Conservation (phyloP, 2,329 filamentous ascomycete species). For the Exophiala mesophila region DNA sequence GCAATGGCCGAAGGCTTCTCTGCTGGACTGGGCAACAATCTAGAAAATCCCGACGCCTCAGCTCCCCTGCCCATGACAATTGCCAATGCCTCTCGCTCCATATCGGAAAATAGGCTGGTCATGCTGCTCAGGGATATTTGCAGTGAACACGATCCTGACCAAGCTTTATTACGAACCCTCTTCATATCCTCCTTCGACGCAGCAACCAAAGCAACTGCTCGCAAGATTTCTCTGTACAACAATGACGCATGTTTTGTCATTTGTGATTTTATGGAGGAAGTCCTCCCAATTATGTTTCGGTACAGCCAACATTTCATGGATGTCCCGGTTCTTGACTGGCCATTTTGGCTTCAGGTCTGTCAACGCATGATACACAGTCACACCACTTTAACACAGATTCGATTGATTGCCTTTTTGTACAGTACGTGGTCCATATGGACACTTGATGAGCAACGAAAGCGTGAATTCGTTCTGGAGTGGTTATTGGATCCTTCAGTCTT, state of each 20-base stretch:
- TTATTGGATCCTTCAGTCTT: slow-evolving; percentile 71
- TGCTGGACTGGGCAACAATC: slow-evolving; percentile 57
- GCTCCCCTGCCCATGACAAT: slow-evolving; percentile 60
- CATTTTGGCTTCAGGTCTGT: slow-evolving; percentile 80
- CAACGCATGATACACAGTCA: slow-evolving; percentile 74
- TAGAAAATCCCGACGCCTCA: slow-evolving; percentile 62
- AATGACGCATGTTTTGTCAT: slow-evolving; percentile 80
- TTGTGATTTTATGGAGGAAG: slow-evolving; percentile 87
- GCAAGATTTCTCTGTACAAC: slow-evolving; percentile 73
- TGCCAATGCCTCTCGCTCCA: slow-evolving; percentile 67
- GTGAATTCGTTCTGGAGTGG: slow-evolving; percentile 66
- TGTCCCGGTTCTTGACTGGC: slow-evolving; percentile 62
- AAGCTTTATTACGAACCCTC: slow-evolving; percentile 55
- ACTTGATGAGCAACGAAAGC: slow-evolving; percentile 62
- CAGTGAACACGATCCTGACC: slow-evolving; percentile 54
- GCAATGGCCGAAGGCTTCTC: slow-evolving; percentile 47
- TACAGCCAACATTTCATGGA: slow-evolving; percentile 49
- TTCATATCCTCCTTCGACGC: slow-evolving; percentile 72
- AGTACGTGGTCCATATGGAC: slow-evolving; percentile 71
- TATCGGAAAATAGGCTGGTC: slow-evolving; percentile 84
- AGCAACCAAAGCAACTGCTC: slow-evolving; percentile 68
- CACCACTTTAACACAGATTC: slow-evolving; percentile 85
- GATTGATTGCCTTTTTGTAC: slow-evolving; percentile 76
- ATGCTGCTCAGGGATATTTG: slow-evolving; percentile 78
- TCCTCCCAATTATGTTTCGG: slow-evolving; percentile 61